Evolutionary conservation across 768 basidiomycete genomes (phyloP).

Genomic region (Scleroderma citrinum): DNA sequence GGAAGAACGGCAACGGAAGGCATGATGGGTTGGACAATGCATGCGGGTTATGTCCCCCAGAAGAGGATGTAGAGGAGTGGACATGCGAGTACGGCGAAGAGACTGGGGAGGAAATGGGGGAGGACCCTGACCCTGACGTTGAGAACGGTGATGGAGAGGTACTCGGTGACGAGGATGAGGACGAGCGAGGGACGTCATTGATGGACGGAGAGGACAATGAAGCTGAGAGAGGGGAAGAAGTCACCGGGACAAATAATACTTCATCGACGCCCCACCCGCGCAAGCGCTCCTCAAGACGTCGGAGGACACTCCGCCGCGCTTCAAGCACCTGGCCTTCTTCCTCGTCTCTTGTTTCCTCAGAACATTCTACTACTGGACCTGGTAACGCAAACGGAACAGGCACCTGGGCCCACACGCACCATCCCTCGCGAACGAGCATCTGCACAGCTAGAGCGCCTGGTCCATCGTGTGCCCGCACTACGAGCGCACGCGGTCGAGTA

Average conservation of each 20-base stretch:
- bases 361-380: constrained; percentile 31
- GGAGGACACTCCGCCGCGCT: constrained; percentile 37
- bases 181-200: constrained; percentile 15
- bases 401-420: constrained; percentile 71
- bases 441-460: constrained; percentile 72
- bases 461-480: constrained; percentile 71
- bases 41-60: constrained; percentile 21
- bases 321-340: constrained; percentile 33
- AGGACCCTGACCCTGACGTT: constrained; percentile 9
- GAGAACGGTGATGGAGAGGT: constrained; percentile 30
- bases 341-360: constrained; percentile 27
- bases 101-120: constrained; percentile 23
- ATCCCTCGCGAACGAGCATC: constrained; percentile 64
- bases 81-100: constrained; percentile 25
- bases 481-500: constrained; percentile 41
- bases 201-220: constrained; percentile 11
- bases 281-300: constrained; percentile 45
- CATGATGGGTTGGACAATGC: background rate
- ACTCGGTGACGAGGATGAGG: constrained; percentile 26
- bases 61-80: constrained; percentile 15
- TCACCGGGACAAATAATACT: constrained; percentile 52
- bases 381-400: constrained; percentile 31
- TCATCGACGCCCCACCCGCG: constrained; percentile 72
- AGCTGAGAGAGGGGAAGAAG: constrained; percentile 6
- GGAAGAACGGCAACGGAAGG: background rate